Conservation (phyloP, 306 rosid species). For the Quercus robur region DNA sequence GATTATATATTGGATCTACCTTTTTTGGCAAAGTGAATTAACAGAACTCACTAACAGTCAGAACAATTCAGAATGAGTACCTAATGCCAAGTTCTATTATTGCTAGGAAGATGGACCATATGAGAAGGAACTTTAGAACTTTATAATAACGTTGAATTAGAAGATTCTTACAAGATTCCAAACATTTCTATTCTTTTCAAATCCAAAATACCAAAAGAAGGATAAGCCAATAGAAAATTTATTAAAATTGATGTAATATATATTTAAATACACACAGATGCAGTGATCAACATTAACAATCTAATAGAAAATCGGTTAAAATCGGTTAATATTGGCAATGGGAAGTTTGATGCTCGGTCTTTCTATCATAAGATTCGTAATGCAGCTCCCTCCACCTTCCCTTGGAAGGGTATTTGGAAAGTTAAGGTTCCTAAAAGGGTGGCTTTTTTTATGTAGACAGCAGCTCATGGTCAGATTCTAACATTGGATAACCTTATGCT, state of each 20-base stretch:
- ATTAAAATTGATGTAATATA: no score
- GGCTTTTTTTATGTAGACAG: no score
- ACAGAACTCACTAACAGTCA: constrained; percentile 5
- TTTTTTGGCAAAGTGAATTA: background rate
- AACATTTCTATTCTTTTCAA: background rate
- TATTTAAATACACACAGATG: no score
- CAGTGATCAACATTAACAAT: background rate
- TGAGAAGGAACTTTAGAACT: background rate
- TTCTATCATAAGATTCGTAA: no score
- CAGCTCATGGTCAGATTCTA: no score
- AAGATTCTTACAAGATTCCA: background rate
- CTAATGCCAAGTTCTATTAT: background rate
- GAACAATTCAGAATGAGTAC: constrained; percentile 1
- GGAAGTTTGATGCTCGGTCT: no score
- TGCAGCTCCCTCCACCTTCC: no score
- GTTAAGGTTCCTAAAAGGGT: no score
- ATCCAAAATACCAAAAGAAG: background rate
- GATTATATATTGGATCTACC: constrained; percentile 16
- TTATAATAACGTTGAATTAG: background rate
- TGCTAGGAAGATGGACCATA: background rate
- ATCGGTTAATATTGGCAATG: background rate
- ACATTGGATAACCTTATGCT: no score
- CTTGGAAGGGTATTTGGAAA: no score
- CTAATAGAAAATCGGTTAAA: background rate
- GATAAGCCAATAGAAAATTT: background rate